These are phyloP conservation scores for Cyclostephanos invisitatus DNA, from an alignment of 108 stramenopile species.

Conservation along the genomic window DNA sequence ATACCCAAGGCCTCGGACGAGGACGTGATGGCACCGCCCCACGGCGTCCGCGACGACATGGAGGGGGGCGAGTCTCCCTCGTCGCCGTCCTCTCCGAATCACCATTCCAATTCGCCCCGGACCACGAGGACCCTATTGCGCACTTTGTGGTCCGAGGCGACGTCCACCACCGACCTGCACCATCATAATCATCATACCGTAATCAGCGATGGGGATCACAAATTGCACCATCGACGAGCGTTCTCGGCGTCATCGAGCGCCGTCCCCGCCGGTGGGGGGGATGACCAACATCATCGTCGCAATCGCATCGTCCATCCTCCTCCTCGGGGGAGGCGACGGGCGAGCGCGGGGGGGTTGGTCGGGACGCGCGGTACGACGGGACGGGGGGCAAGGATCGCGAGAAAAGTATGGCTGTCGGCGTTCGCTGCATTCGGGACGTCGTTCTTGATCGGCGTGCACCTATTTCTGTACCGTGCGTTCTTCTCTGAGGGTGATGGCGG, in stretches of 20 bases:
- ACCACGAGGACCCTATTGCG: constrained; percentile 23
- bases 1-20: not conserved
- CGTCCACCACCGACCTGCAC: constrained; percentile 30
- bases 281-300: not conserved
- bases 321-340: too few relatives aligned
- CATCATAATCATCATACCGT: not conserved
- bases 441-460: constrained; percentile 24
- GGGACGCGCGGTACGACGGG: not conserved
- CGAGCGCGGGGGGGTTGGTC: not conserved
- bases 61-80: too few relatives aligned
- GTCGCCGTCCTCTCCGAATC: too few relatives aligned
- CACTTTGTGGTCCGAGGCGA: constrained; percentile 40
- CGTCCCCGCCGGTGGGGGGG: not conserved
- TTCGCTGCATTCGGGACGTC: constrained; percentile 28
- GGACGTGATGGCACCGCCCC: too few relatives aligned
- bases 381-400: constrained; percentile 23
- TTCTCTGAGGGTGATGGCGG: not conserved
- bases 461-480: constrained; percentile 21
- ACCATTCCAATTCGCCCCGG: too few relatives aligned
- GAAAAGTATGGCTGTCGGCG: constrained; percentile 30
- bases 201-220: not conserved
- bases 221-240: constrained; percentile 25
- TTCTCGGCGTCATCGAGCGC: not conserved
- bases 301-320: not conserved
- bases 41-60: too few relatives aligned